Evolutionary conservation across 345 rosid genomes (phyloP), one percentile per base, ranked within the genome.

Genomic region (Citrus mangshanensis): DNA sequence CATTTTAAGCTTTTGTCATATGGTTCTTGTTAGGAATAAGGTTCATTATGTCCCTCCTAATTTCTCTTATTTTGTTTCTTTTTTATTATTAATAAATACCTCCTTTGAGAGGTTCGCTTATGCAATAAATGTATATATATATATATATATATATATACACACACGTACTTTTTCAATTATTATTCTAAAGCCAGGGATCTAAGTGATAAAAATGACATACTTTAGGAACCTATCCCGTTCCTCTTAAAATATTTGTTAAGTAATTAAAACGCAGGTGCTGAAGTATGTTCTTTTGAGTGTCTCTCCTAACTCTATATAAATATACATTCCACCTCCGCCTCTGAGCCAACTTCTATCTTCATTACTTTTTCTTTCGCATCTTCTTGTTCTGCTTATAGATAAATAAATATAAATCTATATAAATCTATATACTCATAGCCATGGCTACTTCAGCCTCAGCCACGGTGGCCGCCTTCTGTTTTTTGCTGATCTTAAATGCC

Each of bases 111-210:
- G 51, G 4, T 16, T 10, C 13, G 51, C 51, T 34, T 34, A 34
- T 34, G 35, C 35, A 34, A 35, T 1, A n/a, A n/a, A n/a, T n/a
- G n/a, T n/a, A n/a, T n/a, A n/a, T n/a, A n/a, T n/a, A n/a, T n/a
- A n/a, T n/a, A 35, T 34, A 34, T 34, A 0, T 34, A 0, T 34
- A 5, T 46, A 34, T 0, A 34, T 0, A 34, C 35, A 34, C 35
- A 34, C 35, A 42, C 13, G 13, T 40, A 40, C 4, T 3, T 46
- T 46, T 12, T 46, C 51, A 46, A 46, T 3, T 13, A 46, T 46
- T 13, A 10, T 13, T 12, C 51, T 46, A 46, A 46, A 12, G 1
- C 51, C 51, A 46, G 51, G 51, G 51, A 54, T 18, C 58, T 18
- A 54, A 18, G 22, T 54, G 22, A 6, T 5, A 54, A 54, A 54